Base-by-base conservation (phyloP, 179 eudicot genomes). In the Actinidia chinensis region DNA sequence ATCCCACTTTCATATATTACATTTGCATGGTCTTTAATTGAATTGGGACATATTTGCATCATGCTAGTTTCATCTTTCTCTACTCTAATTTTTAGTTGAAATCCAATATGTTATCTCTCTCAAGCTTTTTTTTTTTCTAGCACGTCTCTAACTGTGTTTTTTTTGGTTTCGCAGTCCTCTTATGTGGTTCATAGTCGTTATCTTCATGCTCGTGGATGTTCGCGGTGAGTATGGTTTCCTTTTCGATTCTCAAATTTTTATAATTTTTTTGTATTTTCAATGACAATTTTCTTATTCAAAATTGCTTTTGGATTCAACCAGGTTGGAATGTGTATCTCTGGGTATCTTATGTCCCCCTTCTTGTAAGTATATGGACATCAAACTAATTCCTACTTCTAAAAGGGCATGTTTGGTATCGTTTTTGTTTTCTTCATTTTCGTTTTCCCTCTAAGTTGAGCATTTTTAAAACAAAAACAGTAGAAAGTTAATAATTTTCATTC, bases 141-240 rank as follows among this genome's bases (percentile, higher is more conserved):
- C 5, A 17, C 8, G 36, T 28, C 36, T 36, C 47, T 76, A 51
- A 77, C 74, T 13, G n/a, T 11, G 2, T 52, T 9, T 42, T 8
- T 20, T 18, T 42, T 20, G 66, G 12, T 15, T 43, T 51, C 2
- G 51, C 83, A 76, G 83, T 56, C 83, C 80, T 70, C 23, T 76
- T 13, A 76, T 81, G 83, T 81, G 83, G 76, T n/a, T 81, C 15
- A 18, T 81, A 54, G 80, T 81, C 18, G 83, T 71, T 8, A 60
- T 80, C 60, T 51, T 80, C 47, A 76, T 69, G 79, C 83, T 80
- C 3, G 55, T 80, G 68, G 80, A 70, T 65, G 69, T 80, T 60
- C 76, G 23, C 12, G 83, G 83, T 80, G 56, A 23, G 80, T 56
- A 42, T 18, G 46, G 22, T 40, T 55, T 2, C 6, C 46, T 22